Percentiles rank a stretch among this genome's conserved stretches.
These are phyloP conservation scores for Verbena officinalis DNA, from an alignment of 257 asterid species.

Conservation along the genomic window DNA sequence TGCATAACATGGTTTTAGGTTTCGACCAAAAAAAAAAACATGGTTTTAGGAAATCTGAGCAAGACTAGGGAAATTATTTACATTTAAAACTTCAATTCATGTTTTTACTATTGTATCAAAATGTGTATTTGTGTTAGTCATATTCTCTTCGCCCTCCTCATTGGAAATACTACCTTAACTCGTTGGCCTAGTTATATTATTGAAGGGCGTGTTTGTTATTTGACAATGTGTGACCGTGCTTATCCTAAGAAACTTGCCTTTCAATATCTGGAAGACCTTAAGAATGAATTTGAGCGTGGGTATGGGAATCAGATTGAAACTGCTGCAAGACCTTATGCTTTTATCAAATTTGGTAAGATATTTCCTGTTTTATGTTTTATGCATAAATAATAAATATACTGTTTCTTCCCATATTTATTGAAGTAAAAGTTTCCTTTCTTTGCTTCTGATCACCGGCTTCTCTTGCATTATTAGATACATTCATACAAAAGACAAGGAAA, in stretches of 20 bases:
- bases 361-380: slow-evolving; percentile 5
- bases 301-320: slow-evolving; percentile 92
- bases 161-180: slow-evolving; percentile 48
- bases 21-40: too few species aligned
- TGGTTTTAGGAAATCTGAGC: not conserved
- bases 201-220: slow-evolving; percentile 89
- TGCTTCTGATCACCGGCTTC: slow-evolving; percentile 11
- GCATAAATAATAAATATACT: not conserved
- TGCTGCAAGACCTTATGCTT: slow-evolving; percentile 98
- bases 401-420: not conserved
- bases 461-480: slow-evolving; percentile 60
- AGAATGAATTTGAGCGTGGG: slow-evolving; percentile 85
- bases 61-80: not conserved
- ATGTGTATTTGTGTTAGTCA: not conserved
- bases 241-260: slow-evolving; percentile 95
- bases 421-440: not conserved
- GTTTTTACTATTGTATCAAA: slow-evolving; percentile 3
- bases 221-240: slow-evolving; percentile 95
- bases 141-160: slow-evolving; percentile 7
- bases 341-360: slow-evolving; percentile 82
- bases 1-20: too few species aligned
- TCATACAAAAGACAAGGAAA: slow-evolving; percentile 89
- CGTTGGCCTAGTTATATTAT: slow-evolving; percentile 67
- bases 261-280: slow-evolving; percentile 94
- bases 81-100: not conserved